phyloP scores from a whole-genome alignment of 2,329 filamentous ascomycete genomes.

The Aspergillus sp. region DNA sequence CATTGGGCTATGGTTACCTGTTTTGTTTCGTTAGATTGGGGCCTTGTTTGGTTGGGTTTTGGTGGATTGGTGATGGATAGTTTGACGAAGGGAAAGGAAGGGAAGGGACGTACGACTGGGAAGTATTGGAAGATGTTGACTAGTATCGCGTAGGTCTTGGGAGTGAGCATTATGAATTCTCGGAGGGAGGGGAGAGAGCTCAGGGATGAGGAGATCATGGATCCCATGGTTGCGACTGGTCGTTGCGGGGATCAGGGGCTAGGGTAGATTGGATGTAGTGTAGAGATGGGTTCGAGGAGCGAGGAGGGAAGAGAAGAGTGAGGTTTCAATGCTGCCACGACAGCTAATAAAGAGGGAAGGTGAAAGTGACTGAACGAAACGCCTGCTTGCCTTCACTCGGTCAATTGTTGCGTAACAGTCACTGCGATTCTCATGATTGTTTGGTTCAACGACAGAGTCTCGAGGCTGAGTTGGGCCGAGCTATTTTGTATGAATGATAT shows the following conservation, averaged over 20 bases:
- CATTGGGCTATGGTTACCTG: slow-evolving; percentile 71
- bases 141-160: slow-evolving; percentile 30
- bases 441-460: not conserved
- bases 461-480: not conserved
- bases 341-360: not conserved
- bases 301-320: not conserved
- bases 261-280: too few relatives aligned
- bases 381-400: too few relatives aligned
- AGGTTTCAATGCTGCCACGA: too few relatives aligned
- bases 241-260: not conserved
- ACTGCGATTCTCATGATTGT: too few relatives aligned
- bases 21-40: slow-evolving; percentile 10
- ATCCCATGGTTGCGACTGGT: slow-evolving; percentile 15
- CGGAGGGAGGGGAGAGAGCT: slow-evolving; percentile 18
- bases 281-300: not conserved
- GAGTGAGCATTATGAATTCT: slow-evolving; percentile 34
- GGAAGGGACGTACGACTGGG: slow-evolving; percentile 29
- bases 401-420: too few relatives aligned
- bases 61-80: slow-evolving; percentile 1
- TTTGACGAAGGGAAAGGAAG: not conserved
- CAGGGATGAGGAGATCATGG: slow-evolving; percentile 15
- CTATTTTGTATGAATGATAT: not conserved
- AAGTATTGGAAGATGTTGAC: slow-evolving; percentile 38
- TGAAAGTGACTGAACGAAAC: not conserved
- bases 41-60: not conserved